Conservation (phyloP, 345 rosid genomes). For the Pistacia integerrima region DNA sequence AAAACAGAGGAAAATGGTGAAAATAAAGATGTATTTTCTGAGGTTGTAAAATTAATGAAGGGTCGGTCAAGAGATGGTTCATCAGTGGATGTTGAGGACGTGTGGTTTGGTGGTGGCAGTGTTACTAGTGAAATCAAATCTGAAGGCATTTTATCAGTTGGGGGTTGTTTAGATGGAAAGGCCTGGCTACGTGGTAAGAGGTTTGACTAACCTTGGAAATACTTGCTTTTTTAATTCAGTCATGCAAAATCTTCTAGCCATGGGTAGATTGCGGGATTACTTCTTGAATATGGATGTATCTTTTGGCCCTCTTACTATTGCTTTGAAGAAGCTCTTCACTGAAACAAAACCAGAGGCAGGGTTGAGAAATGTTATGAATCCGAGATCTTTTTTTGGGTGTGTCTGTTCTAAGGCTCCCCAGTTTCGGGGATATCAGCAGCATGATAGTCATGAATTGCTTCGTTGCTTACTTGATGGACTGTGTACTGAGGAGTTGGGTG, state of each 20-base stretch:
- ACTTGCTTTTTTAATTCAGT: conserved; percentile 97
- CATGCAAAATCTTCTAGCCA: conserved; percentile 84
- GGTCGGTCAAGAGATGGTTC: conserved; percentile 38
- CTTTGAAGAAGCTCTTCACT: conserved; percentile 71
- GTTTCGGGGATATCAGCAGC: conserved; percentile 92
- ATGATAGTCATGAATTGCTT: conserved; percentile 95
- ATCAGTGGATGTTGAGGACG: conserved; percentile 54
- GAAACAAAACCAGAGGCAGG: conserved; percentile 70
- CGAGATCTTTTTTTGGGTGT: conserved; percentile 63
- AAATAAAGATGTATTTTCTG: conserved; percentile 49
- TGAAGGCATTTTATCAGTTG: conserved; percentile 32
- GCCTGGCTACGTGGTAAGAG: conserved; percentile 64
- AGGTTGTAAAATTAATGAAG: conserved; percentile 67
- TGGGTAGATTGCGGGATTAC: conserved; percentile 57
- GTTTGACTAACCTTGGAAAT: conserved; percentile 92
- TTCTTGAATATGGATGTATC: conserved; percentile 52
- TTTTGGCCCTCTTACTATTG: conserved; percentile 58
- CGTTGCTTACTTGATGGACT: conserved; percentile 80
- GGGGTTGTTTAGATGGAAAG: conserved; percentile 43
- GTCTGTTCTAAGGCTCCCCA: conserved; percentile 86
- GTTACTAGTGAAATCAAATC: conserved; percentile 42
- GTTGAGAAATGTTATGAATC: conserved; percentile 66
- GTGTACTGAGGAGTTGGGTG: conserved; percentile 73
- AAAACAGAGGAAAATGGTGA: conserved; percentile 61
- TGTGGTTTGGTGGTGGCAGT: conserved; percentile 67